Conservation (phyloP, 352 stramenopile genomes). For the Globisporangium sylvaticum region DNA sequence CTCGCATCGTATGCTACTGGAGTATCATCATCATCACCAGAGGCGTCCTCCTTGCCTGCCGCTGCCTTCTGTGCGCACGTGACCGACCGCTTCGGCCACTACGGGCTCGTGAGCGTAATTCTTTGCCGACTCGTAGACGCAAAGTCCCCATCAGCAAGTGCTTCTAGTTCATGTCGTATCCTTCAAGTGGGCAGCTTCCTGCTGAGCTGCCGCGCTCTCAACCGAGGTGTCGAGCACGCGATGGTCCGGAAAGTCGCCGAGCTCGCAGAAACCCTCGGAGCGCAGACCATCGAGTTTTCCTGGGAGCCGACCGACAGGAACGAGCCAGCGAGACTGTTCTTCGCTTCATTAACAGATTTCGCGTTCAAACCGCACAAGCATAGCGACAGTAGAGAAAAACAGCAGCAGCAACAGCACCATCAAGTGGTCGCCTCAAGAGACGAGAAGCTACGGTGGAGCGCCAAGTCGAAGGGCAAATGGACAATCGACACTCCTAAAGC, state of each 20-base stretch:
- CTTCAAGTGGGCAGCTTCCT: slow-evolving; percentile 56
- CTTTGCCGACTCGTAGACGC: slow-evolving; percentile 24
- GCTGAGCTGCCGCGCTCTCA: slow-evolving; percentile 66
- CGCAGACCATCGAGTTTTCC: slow-evolving; percentile 24
- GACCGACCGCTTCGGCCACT: slow-evolving; percentile 74
- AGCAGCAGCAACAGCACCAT: background rate
- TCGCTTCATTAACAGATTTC: slow-evolving; percentile 27
- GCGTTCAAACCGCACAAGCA: background rate
- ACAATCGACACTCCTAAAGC: slow-evolving; percentile 1
- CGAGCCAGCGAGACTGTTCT: slow-evolving; percentile 52
- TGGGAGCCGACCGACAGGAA: slow-evolving; percentile 73
- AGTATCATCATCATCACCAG: background rate
- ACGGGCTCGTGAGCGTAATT: slow-evolving; percentile 54
- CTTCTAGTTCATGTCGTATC: background rate
- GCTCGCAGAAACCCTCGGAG: slow-evolving; percentile 17
- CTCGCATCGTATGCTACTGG: slow-evolving; percentile 28
- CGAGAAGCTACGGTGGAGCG: slow-evolving; percentile 6
- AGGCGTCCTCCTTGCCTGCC: background rate
- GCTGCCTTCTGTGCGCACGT: slow-evolving; percentile 48
- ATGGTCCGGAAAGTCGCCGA: slow-evolving; percentile 51
- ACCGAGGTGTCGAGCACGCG: slow-evolving; percentile 66
- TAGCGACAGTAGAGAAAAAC: background rate
- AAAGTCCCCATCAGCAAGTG: background rate
- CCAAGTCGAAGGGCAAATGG: slow-evolving; percentile 9
- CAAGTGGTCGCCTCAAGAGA: background rate